phyloP scores from a whole-genome alignment of 2,329 filamentous ascomycete genomes.

The Emergomyces orientalis region DNA sequence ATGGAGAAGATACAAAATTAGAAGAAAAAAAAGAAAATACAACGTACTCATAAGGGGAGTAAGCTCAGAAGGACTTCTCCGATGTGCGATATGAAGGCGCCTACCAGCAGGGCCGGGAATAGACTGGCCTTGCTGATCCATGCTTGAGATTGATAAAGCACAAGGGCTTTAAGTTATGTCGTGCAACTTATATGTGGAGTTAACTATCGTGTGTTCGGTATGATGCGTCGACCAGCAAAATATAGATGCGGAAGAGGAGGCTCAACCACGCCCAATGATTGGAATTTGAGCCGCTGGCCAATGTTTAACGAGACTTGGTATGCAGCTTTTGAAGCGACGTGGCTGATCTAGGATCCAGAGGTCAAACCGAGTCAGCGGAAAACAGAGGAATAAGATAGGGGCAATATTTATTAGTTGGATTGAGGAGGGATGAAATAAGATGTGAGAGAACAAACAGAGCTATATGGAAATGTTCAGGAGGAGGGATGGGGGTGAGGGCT shows the following conservation, averaged over 20 bases:
- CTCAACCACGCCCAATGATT: conserved; percentile 4
- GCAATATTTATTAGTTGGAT: not conserved
- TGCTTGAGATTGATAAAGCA: conserved; percentile 2
- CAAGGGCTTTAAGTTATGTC: conserved; percentile 2
- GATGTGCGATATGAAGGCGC: conserved; percentile 85
- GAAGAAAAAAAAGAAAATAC: conserved; percentile 24
- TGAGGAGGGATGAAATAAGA: not conserved
- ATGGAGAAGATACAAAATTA: not conserved
- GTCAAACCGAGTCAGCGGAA: not conserved
- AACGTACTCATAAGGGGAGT: conserved; percentile 90
- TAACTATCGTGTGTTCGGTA: not conserved
- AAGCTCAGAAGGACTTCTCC: conserved; percentile 84
- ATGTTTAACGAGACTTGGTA: not conserved
- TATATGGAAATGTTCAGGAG: not conserved
- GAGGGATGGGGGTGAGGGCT: not conserved
- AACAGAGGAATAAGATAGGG: not conserved
- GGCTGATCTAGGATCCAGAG: conserved; percentile 2
- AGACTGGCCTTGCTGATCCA: conserved; percentile 35
- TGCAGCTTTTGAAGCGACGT: conserved; percentile 4
- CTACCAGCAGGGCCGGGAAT: conserved; percentile 63
- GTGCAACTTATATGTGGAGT: not conserved
- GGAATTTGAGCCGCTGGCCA: conserved; percentile 2
- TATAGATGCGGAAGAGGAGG: conserved; percentile 5
- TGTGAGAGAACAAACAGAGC: not conserved
- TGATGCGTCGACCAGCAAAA: conserved; percentile 2